Base-by-base conservation (phyloP, 2,329 filamentous ascomycete species). In the Xylaria sp. region DNA sequence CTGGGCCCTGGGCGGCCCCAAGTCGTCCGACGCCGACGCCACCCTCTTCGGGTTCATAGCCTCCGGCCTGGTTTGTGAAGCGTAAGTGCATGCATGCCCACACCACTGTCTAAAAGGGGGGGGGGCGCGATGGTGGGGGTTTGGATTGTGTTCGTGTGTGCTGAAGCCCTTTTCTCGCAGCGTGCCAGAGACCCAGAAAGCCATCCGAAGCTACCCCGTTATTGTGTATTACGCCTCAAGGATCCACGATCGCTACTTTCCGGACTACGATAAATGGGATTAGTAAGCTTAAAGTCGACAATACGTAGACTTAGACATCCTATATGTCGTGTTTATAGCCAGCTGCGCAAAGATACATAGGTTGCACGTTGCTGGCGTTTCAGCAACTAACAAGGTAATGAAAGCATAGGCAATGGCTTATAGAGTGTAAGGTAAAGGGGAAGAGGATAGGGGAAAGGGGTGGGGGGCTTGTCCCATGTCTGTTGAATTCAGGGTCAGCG, bases 21-120 rank as follows among this genome's bases (percentile, higher is more conserved):
- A 67, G 2, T 83, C 84, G 2, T 83, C 80, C 0, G 84, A 88
- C 60, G 81, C 74, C 1, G 85, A 88, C 65, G 72, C 79, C 1
- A 73, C 72, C 0, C 42, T 88, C 4, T 88, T 81, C 68, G 84
- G 80, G 0, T 86, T 87, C 60, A 69, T 86, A 34, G 70, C 73
- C 13, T 78, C 78, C n/a, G 72, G 71, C 1, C 66, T 87, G 56
- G 63, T 83, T 2, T 81, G 76, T 57, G 71, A 71, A 16, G 80
- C 82, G 80, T 86, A 68, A 72, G 81, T 78, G 4, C 16, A 38
- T 8, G 17, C 2, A 42, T 19, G 11, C 2, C 19, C 7, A 17
- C 9, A 34, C 22, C 29, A 18, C 22, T 8, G 16, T 13, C 11
- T 11, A 13, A 13, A 4, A 34, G 11, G 11, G 29, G 9, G 9